A percentile compares a stretch with the other conserved stretches of the same genome.
Conservation (phyloP, 805 yeast species). For the Cyberlindnera amylophila region DNA sequence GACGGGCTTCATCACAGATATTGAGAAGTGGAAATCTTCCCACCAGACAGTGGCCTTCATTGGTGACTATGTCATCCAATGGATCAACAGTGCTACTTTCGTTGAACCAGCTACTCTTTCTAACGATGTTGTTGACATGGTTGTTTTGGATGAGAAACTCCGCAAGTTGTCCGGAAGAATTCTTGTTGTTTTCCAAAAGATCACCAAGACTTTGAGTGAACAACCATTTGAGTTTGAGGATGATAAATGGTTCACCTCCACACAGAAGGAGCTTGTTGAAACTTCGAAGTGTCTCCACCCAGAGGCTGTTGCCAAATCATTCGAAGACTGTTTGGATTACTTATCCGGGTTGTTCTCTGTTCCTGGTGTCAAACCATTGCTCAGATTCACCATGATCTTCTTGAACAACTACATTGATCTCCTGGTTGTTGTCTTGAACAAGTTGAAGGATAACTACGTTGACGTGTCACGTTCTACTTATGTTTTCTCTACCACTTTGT, state of each 20-base stretch:
- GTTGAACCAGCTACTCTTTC: not conserved
- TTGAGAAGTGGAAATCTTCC: conserved; percentile 34
- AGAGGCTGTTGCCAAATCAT: conserved; percentile 32
- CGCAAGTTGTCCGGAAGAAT: conserved; percentile 54
- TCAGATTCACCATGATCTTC: conserved; percentile 59
- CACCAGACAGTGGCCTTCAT: conserved; percentile 40
- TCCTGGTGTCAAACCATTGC: conserved; percentile 40
- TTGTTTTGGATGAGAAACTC: conserved; percentile 43
- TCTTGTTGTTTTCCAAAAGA: conserved; percentile 64
- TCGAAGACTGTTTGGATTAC: conserved; percentile 33
- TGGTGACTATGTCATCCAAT: conserved; percentile 42
- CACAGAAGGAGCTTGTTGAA: conserved; percentile 43
- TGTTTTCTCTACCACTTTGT: conserved; percentile 51
- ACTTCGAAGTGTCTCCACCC: conserved; percentile 42
- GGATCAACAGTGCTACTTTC: conserved; percentile 33
- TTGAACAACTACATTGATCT: conserved; percentile 55
- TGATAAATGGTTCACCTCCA: conserved; percentile 62
- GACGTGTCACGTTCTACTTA: conserved; percentile 59
- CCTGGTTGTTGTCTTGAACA: conserved; percentile 38
- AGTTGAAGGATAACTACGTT: conserved; percentile 45
- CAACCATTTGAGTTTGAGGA: conserved; percentile 40
- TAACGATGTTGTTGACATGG: conserved; percentile 19
- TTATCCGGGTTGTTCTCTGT: conserved; percentile 40
- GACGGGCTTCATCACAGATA: conserved; percentile 22
- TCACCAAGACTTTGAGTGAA: conserved; percentile 19